Evolutionary conservation across 148 eudicot species (phyloP).

Genomic region (Rhododendron ferrugineum): DNA sequence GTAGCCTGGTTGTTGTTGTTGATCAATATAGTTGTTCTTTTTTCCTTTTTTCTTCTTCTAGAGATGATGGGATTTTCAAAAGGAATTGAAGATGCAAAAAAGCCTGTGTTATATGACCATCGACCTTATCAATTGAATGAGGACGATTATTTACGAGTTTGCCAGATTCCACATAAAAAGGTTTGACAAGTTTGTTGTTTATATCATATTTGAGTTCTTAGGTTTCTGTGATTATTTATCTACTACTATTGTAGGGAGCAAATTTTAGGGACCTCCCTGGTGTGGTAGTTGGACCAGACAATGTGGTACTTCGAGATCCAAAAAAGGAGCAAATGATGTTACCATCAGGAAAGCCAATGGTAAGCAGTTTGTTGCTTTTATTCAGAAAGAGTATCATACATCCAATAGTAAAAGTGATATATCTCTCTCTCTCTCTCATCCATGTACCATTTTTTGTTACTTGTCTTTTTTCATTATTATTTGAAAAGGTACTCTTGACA

Average conservation of each 20-base stretch:
- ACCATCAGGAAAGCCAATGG: constrained; percentile 79
- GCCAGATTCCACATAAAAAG: constrained; percentile 74
- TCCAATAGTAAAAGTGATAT: neutral
- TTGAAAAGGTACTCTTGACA: neutral
- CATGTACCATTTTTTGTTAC: neutral
- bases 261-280: constrained; percentile 92
- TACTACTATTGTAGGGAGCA: constrained; percentile 58
- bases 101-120: constrained; percentile 62
- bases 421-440: constrained; percentile 7
- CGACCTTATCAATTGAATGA: constrained; percentile 58
- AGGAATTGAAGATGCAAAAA: constrained; percentile 17
- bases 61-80: constrained; percentile 31
- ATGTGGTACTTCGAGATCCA: constrained; percentile 67
- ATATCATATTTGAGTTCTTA: neutral
- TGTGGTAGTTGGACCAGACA: constrained; percentile 61
- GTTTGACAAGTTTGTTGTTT: constrained; percentile 22
- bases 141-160: constrained; percentile 63
- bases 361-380: constrained; percentile 21
- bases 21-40: neutral
- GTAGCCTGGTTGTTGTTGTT: neutral
- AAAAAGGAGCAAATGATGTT: constrained; percentile 33
- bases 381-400: neutral
- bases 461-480: neutral
- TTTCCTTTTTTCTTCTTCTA: constrained; percentile 11
- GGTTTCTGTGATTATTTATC: constrained; percentile 9